These are phyloP conservation scores for Sonneratia caseolaris DNA, from an alignment of 345 rosid genomes.

Conservation along the genomic window DNA sequence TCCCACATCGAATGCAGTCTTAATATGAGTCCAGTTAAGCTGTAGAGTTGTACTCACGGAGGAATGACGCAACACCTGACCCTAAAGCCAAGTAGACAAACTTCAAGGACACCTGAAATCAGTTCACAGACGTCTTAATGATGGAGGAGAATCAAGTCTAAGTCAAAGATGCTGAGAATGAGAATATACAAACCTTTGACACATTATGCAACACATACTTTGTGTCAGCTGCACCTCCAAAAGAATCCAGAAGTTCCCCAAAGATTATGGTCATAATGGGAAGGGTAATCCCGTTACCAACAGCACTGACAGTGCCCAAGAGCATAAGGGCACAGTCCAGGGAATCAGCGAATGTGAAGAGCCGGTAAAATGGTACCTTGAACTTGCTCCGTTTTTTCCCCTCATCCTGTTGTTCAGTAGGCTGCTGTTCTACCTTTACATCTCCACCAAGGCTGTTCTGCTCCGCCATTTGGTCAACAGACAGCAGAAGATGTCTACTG, in stretches of 20 bases:
- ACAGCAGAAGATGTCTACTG: background rate
- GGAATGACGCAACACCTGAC: conserved; percentile 11
- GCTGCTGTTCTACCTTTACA: background rate
- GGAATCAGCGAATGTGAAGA: conserved; percentile 24
- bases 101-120: conserved; percentile 12
- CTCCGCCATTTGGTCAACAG: conserved; percentile 6
- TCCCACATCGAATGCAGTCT: no score
- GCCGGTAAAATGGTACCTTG: conserved; percentile 21
- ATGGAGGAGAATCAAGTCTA: background rate
- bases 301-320: conserved; percentile 19
- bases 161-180: background rate
- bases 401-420: background rate
- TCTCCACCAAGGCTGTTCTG: conserved; percentile 4
- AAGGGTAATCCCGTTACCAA: conserved; percentile 17
- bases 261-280: conserved; percentile 18
- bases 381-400: conserved; percentile 9
- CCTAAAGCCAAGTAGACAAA: conserved; percentile 13
- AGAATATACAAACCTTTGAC: conserved; percentile 18
- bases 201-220: conserved; percentile 9
- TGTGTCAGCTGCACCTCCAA: conserved; percentile 12
- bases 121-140: background rate
- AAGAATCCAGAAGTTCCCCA: conserved; percentile 16
- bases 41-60: conserved; percentile 9
- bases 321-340: conserved; percentile 17
- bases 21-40: background rate